phyloP scores from a whole-genome alignment of 495 filamentous ascomycete species.

The Chaetomium tenue region DNA sequence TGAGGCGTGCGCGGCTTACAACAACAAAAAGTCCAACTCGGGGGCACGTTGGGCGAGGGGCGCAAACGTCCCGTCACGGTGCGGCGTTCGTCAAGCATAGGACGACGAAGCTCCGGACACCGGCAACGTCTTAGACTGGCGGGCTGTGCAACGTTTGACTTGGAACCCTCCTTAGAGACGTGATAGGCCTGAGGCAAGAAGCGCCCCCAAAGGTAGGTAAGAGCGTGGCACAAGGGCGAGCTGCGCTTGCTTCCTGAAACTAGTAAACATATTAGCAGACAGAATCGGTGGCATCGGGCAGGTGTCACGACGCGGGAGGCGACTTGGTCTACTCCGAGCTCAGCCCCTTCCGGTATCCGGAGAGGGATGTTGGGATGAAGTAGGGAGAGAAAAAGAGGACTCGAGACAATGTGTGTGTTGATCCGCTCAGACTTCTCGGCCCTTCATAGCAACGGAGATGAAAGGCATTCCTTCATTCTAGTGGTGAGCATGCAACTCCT shows the following conservation, averaged over 20 bases:
- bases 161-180: background rate
- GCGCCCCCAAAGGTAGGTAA: background rate
- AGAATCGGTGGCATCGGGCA: slow-evolving; percentile 1
- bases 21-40: background rate
- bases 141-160: slow-evolving; percentile 9
- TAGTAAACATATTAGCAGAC: background rate
- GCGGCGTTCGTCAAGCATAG: background rate
- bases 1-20: background rate
- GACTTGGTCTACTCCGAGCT: slow-evolving; percentile 1
- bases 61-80: background rate
- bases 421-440: slow-evolving; percentile 10
- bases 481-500: background rate
- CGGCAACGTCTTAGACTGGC: background rate
- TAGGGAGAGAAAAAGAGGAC: background rate
- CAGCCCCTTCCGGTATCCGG: slow-evolving; percentile 1
- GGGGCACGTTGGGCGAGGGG: background rate
- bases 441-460: slow-evolving; percentile 19
- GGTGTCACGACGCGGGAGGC: slow-evolving; percentile 16
- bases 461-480: slow-evolving; percentile 15
- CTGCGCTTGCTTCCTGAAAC: slow-evolving; percentile 12
- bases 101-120: background rate
- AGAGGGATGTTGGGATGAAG: background rate
- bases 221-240: slow-evolving; percentile 12
- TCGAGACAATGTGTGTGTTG: slow-evolving; percentile 21
- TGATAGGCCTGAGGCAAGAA: background rate